A percentile compares a stretch with the other conserved stretches of the same genome.
Evolutionary conservation across 2,329 filamentous ascomycete species (phyloP).

Genomic region (Aspergillus floridensis): DNA sequence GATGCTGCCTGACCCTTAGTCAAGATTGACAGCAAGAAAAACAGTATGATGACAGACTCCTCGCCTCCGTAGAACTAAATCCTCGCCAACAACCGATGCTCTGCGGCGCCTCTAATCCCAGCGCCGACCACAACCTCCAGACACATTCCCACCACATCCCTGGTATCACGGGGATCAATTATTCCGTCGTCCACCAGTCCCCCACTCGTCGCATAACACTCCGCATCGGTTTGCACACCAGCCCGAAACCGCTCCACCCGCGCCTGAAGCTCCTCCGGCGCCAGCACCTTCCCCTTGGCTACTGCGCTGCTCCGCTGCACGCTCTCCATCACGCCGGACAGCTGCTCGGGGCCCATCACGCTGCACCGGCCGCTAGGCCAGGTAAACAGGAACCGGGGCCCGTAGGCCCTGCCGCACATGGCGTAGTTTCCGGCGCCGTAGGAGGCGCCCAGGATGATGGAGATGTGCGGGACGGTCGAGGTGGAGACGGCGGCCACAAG

Average conservation of each 20-base stretch:
- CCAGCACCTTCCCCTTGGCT: constrained; percentile 22
- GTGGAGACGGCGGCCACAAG: constrained; percentile 46
- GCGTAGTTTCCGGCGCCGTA: constrained; percentile 50
- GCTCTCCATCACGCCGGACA: constrained; percentile 41
- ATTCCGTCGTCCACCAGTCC: too few species aligned
- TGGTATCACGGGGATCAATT: too few species aligned
- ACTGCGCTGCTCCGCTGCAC: constrained; percentile 29
- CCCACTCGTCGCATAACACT: constrained; percentile 33
- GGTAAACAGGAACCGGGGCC: constrained; percentile 45
- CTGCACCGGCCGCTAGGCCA: constrained; percentile 43
- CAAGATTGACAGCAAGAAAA: too few species aligned
- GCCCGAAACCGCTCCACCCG: constrained; percentile 26
- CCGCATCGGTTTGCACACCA: constrained; percentile 31
- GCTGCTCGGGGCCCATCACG: constrained; percentile 44
- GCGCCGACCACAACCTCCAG: too few species aligned
- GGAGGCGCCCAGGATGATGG: constrained; percentile 45
- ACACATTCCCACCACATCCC: too few species aligned
- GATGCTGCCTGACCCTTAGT: too few species aligned
- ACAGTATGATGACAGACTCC: too few species aligned
- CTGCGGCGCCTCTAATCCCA: too few species aligned
- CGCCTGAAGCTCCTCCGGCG: constrained; percentile 25
- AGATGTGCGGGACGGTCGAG: constrained; percentile 47
- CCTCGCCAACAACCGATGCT: too few species aligned
- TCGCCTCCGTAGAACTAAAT: too few species aligned
- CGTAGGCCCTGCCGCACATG: constrained; percentile 46